phyloP scores from a whole-genome alignment of 2,329 filamentous ascomycete genomes.

The Mollisiaceae sp. region DNA sequence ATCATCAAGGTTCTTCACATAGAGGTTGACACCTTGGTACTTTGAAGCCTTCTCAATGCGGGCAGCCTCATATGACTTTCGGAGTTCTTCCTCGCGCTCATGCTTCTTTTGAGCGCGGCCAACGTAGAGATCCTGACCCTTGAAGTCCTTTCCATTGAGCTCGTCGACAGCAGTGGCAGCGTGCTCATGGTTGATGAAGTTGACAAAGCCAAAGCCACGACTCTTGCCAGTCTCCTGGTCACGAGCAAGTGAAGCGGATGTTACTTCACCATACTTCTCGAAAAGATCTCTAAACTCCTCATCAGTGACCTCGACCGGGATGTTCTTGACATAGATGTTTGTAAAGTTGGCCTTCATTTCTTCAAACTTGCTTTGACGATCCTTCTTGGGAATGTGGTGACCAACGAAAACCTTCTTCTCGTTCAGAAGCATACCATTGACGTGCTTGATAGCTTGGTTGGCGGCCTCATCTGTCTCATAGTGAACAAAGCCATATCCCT shows the following conservation, averaged over 20 bases:
- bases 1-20: conserved; percentile 98
- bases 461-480: conserved; percentile 99
- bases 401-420: conserved; percentile 99
- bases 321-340: conserved; percentile 99
- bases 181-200: conserved; percentile 90
- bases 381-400: conserved; percentile 99
- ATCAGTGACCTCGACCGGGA: conserved; percentile 81
- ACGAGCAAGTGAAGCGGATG: conserved; percentile 91
- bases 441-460: conserved; percentile 96
- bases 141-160: conserved; percentile 90
- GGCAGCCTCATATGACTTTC: conserved; percentile 97
- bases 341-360: conserved; percentile 99
- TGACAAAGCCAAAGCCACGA: conserved; percentile 95
- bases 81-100: conserved; percentile 98
- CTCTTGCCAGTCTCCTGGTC: conserved; percentile 85
- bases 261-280: conserved; percentile 90
- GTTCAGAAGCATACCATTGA: conserved; percentile 99
- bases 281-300: conserved; percentile 95
- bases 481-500: conserved; percentile 99
- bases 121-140: conserved; percentile 94
- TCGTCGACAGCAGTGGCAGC: conserved; percentile 87
- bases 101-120: conserved; percentile 99
- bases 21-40: conserved; percentile 99
- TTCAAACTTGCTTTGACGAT: conserved; percentile 99
- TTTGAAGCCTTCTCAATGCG: conserved; percentile 98